A percentile compares a stretch with the other conserved stretches of the same genome.
Conservation (phyloP, 176 grass and related monocot genomes). For the Saccharum officinarum region DNA sequence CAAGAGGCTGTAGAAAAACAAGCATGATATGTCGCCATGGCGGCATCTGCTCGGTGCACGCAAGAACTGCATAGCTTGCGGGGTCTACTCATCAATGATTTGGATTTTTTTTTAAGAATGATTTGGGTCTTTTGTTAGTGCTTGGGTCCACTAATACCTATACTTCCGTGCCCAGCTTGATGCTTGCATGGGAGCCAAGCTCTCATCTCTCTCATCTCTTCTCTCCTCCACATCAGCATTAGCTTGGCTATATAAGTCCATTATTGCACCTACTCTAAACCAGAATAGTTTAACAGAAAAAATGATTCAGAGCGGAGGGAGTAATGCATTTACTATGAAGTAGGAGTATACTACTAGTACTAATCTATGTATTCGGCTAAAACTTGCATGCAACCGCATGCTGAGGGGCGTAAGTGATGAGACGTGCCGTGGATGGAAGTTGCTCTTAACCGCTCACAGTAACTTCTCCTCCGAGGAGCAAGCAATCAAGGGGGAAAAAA, state of each 20-base stretch:
- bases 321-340: too few relatives aligned
- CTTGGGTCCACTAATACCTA: too few relatives aligned
- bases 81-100: background rate
- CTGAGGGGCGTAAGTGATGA: background rate
- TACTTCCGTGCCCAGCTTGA: too few relatives aligned
- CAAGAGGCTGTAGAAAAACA: background rate
- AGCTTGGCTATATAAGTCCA: too few relatives aligned
- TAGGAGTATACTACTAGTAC: too few relatives aligned
- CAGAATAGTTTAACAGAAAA: too few relatives aligned
- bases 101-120: background rate
- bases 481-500: background rate
- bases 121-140: constrained; percentile 35
- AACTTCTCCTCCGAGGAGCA: constrained; percentile 21
- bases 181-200: too few relatives aligned
- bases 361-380: too few relatives aligned
- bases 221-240: too few relatives aligned
- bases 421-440: background rate
- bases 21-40: background rate
- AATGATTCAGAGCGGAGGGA: too few relatives aligned
- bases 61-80: background rate
- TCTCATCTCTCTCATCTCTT: too few relatives aligned
- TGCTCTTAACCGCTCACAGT: background rate
- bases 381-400: constrained; percentile 19
- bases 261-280: too few relatives aligned
- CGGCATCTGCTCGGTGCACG: background rate